Evolutionary conservation across 2,329 filamentous ascomycete species (phyloP).

Genomic region (Aureobasidium sp.): DNA sequence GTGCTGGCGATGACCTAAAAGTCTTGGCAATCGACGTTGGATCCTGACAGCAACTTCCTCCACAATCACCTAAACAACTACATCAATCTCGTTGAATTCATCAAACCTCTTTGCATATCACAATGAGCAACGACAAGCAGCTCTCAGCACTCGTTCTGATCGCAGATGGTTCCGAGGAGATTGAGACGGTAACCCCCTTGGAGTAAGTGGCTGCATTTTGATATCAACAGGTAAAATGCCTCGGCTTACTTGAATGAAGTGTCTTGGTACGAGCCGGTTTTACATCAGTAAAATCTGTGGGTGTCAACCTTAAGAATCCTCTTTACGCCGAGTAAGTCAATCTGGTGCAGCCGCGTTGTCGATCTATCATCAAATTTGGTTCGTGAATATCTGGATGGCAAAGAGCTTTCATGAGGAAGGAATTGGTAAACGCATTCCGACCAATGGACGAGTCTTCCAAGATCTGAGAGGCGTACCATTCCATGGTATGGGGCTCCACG

Average conservation of each 20-base stretch:
- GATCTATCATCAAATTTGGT: neutral
- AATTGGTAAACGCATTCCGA: neutral
- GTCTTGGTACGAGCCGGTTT: constrained; percentile 32
- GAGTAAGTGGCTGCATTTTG: constrained; percentile 20
- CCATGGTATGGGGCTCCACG: neutral
- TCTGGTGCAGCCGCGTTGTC: neutral
- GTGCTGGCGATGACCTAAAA: neutral
- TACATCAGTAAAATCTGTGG: constrained; percentile 25
- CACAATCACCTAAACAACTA: neutral
- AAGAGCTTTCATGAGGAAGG: neutral
- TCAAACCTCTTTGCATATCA: neutral
- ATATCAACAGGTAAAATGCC: neutral
- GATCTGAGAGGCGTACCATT: neutral
- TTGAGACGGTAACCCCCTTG: constrained; percentile 33
- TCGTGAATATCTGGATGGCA: neutral
- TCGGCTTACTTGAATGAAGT: constrained; percentile 13
- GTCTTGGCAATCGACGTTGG: neutral
- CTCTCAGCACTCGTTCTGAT: constrained; percentile 28
- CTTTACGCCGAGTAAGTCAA: constrained; percentile 23
- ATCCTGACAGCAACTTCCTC: neutral
- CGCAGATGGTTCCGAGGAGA: constrained; percentile 33
- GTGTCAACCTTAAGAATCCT: constrained; percentile 27
- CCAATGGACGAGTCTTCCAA: neutral
- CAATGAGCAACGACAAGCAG: neutral
- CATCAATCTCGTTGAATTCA: no score